Percentiles rank a stretch among this genome's conserved stretches.
Evolutionary conservation across 2,329 filamentous ascomycete genomes (phyloP).

Genomic region (Albophoma yamanashiensis): DNA sequence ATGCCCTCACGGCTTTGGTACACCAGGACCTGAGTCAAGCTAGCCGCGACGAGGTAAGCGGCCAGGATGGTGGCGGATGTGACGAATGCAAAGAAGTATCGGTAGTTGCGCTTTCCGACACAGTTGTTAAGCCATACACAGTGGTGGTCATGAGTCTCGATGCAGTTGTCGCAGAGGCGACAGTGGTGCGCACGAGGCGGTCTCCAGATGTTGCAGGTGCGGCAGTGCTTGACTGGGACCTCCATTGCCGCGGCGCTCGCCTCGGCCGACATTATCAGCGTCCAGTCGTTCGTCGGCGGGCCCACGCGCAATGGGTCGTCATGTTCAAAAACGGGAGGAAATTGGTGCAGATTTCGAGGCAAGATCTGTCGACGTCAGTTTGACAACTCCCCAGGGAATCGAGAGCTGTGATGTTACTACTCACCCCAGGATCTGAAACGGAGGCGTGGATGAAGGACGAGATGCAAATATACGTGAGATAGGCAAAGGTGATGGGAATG

Average conservation of each 20-base stretch:
- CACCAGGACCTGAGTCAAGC: conserved; percentile 68
- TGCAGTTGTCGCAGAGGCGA: conserved; percentile 90
- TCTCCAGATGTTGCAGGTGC: conserved; percentile 94
- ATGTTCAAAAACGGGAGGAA: conserved; percentile 63
- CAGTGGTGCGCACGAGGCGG: conserved; percentile 94
- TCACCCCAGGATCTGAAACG: conserved; percentile 81
- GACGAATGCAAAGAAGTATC: conserved; percentile 93
- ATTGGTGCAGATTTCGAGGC: conserved; percentile 81
- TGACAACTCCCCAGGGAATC: background rate
- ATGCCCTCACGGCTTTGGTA: conserved; percentile 55
- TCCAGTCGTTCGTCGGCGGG: conserved; percentile 88
- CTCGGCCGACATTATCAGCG: conserved; percentile 73
- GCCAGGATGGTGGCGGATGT: conserved; percentile 66
- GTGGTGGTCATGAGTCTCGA: conserved; percentile 96
- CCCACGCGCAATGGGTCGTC: conserved; percentile 75
- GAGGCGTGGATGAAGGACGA: conserved; percentile 94
- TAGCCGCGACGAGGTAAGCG: conserved; percentile 65
- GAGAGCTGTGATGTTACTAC: conserved; percentile 20
- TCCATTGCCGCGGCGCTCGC: conserved; percentile 81
- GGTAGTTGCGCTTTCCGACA: conserved; percentile 91
- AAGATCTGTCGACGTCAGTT: conserved; percentile 53
- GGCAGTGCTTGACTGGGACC: conserved; percentile 96
- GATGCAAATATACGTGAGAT: conserved; percentile 81
- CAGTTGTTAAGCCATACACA: conserved; percentile 99
- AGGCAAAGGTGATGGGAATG: conserved; percentile 81